A percentile compares a stretch with the other conserved stretches of the same genome.
Conservation (phyloP, 345 rosid genomes). For the Iberis pinnata region DNA sequence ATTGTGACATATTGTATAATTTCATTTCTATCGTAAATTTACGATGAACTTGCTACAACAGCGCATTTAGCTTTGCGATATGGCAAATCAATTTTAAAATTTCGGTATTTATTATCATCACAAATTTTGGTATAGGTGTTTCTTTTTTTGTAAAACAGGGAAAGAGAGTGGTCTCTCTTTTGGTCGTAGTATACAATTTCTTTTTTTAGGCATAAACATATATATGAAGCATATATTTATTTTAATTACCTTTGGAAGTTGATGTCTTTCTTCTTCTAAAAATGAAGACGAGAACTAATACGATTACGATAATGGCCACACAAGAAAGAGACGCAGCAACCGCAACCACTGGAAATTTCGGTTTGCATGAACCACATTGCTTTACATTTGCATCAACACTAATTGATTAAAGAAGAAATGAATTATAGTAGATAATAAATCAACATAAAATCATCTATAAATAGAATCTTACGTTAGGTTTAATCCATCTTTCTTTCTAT, state of each 20-base stretch:
- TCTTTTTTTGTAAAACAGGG: no score
- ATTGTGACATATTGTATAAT: no score
- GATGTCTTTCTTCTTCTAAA: constrained; percentile 1
- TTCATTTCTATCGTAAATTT: no score
- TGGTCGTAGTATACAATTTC: no score
- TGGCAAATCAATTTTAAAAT: background rate
- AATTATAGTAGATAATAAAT: background rate
- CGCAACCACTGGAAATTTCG: constrained; percentile 17
- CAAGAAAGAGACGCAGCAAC: constrained; percentile 20
- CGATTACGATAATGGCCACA: constrained; percentile 7
- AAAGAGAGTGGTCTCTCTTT: no score
- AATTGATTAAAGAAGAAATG: constrained; percentile 2
- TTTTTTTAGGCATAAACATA: no score
- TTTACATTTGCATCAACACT: constrained; percentile 40
- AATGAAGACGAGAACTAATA: constrained; percentile 17
- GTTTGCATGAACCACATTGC: constrained; percentile 14
- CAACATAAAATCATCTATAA: background rate
- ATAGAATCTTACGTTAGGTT: constrained; percentile 27
- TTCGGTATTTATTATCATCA: no score
- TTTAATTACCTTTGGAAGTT: background rate
- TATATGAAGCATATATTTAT: background rate
- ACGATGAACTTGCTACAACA: no score
- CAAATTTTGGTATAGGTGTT: no score
- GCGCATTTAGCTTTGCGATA: no score
- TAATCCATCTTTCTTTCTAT: constrained; percentile 29